Evolutionary conservation across 2,329 filamentous ascomycete species (phyloP).

Genomic region (Paecilomyces sp.): DNA sequence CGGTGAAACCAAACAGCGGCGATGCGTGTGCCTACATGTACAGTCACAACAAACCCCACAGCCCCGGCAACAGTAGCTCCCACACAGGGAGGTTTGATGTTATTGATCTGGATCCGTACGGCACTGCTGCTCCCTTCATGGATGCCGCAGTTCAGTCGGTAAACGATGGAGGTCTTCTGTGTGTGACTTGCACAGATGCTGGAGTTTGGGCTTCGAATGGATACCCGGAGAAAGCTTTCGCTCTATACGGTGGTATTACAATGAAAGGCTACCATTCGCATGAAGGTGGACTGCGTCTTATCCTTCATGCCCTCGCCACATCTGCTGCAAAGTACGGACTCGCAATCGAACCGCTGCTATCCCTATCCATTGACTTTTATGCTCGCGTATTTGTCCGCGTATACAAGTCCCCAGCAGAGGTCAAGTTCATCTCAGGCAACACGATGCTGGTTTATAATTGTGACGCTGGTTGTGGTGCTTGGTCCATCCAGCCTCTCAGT

Average conservation of each 20-base stretch:
- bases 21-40: slow-evolving; percentile 95
- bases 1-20: slow-evolving; percentile 65
- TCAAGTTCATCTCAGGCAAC: slow-evolving; percentile 85
- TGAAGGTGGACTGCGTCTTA: slow-evolving; percentile 79
- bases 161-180: slow-evolving; percentile 81
- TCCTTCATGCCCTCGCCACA: slow-evolving; percentile 73
- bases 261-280: slow-evolving; percentile 80
- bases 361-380: slow-evolving; percentile 94
- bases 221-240: slow-evolving; percentile 88
- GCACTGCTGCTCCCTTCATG: slow-evolving; percentile 84
- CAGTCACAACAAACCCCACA: slow-evolving; percentile 46
- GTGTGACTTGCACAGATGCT: slow-evolving; percentile 93
- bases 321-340: slow-evolving; percentile 80
- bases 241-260: slow-evolving; percentile 86
- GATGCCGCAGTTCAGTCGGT: slow-evolving; percentile 84
- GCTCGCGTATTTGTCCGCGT: slow-evolving; percentile 81
- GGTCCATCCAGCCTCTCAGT: slow-evolving; percentile 73
- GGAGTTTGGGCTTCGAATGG: slow-evolving; percentile 91
- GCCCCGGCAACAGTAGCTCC: slow-evolving; percentile 28
- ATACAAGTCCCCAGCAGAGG: slow-evolving; percentile 68
- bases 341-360: slow-evolving; percentile 82
- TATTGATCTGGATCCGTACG: slow-evolving; percentile 94
- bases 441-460: slow-evolving; percentile 92
- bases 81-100: slow-evolving; percentile 67
- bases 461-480: slow-evolving; percentile 84